These are phyloP conservation scores for Lactarius sanguifluus DNA, from an alignment of 768 basidiomycete species.

Conservation along the genomic window DNA sequence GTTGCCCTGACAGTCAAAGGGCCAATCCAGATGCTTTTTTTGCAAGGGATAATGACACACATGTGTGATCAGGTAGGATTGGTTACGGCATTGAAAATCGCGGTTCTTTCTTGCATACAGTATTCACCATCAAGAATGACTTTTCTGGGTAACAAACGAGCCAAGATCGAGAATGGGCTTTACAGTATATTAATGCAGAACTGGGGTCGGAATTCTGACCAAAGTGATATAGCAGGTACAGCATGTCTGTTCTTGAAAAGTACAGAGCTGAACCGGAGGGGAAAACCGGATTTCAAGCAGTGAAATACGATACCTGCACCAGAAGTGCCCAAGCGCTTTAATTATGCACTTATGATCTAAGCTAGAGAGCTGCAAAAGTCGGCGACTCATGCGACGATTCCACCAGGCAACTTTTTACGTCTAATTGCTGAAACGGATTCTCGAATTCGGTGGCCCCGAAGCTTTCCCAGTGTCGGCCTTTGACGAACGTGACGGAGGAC, in stretches of 20 bases:
- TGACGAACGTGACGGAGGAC: neutral
- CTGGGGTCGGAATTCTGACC: neutral
- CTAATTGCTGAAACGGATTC: neutral
- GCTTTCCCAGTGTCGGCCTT: neutral
- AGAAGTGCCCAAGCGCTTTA: neutral
- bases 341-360: neutral
- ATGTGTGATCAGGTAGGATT: neutral
- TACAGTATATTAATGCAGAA: neutral
- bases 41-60: neutral
- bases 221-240: neutral
- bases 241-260: neutral
- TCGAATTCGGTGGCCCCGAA: neutral
- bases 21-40: neutral
- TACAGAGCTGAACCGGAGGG: neutral
- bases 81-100: neutral
- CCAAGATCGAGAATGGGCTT: neutral
- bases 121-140: neutral
- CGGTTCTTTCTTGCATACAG: conserved; percentile 17
- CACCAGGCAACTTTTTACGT: conserved; percentile 1
- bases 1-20: conserved; percentile 1
- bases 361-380: neutral
- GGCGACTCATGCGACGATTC: conserved; percentile 1
- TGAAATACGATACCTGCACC: too few species aligned
- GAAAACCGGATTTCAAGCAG: neutral
- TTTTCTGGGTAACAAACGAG: conserved; percentile 2